Evolutionary conservation across 441 rosid species (phyloP), one percentile per base, ranked within the genome.

Genomic region (Cnidoscolus chayamansa): DNA sequence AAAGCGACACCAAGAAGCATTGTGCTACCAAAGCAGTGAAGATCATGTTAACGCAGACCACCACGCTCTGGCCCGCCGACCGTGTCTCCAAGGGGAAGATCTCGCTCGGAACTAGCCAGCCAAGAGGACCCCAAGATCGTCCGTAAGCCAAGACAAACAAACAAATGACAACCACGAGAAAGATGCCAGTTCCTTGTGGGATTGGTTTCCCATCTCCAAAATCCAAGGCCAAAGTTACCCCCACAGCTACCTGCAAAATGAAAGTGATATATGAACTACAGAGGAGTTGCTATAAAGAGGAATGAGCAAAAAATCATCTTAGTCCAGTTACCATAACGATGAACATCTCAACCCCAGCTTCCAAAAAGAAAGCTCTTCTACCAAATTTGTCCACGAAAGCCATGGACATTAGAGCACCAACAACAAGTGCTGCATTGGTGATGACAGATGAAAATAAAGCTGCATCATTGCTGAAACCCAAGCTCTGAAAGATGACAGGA

Each of bases 101-200:
- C 85, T 93, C 94, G 32, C 98, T 89, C 11, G 97, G 97, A 53
- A 91, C 93, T 50, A 94, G 83, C 98, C 98, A 91, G 11, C 95
- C 98, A 12, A 94, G 86, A 40, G 96, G 97, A 10, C 98, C 98
- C 98, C 98, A 94, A 1, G 97, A 94, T 70, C 98, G 83, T 5
- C 98, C 98, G 7, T 89, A 94, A 1, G 96, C 96, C 67, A 89
- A 65, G 19, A 90, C 94, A 67, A 93, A 93, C 20, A 91, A 71
- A 78, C 88, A 90, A 64, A 93, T 86, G 64, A 88, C 68, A 4
- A 88, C 19, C 77, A 93, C 96, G 1, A 93, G 93, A 79, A 90
- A 79, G 25, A 72, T 0, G 8, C 91, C 92, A 0, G 86, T 63
- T 8, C 82, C 84, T 76, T 81, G 75, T 0, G 92, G 67, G 12